Percentiles rank a stretch among this genome's conserved stretches.
Evolutionary conservation across 2,329 filamentous ascomycete genomes (phyloP).

Genomic region (Fusarium sp.): DNA sequence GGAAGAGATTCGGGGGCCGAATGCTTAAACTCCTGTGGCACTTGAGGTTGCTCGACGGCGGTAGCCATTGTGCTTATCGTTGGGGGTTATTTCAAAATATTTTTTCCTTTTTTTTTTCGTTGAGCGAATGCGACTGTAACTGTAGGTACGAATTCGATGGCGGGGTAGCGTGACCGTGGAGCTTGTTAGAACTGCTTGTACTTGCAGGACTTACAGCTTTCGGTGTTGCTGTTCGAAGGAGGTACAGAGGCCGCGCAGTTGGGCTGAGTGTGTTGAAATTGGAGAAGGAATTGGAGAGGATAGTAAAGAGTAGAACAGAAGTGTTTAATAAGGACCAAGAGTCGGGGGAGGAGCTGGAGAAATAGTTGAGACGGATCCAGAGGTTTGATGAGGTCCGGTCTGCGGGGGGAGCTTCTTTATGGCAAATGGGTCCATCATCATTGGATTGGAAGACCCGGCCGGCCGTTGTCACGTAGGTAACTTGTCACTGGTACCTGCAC

Average conservation of each 20-base stretch:
- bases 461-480: constrained; percentile 17
- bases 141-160: constrained; percentile 45
- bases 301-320: constrained; percentile 15
- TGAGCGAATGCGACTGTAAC: constrained; percentile 37
- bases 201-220: constrained; percentile 46
- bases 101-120: constrained; percentile 39
- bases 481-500: constrained; percentile 47
- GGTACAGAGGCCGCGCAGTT: constrained; percentile 31
- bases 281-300: constrained; percentile 1
- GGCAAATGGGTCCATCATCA: constrained; percentile 44
- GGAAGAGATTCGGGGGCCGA: constrained; percentile 33
- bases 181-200: constrained; percentile 47
- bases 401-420: constrained; percentile 49
- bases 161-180: constrained; percentile 49
- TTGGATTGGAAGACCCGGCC: constrained; percentile 33
- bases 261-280: constrained; percentile 9
- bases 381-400: constrained; percentile 44
- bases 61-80: constrained; percentile 45
- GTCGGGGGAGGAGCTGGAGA: constrained; percentile 26
- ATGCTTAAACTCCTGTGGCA: constrained; percentile 34
- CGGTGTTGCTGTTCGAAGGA: constrained; percentile 42
- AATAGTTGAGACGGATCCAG: constrained; percentile 36
- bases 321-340: constrained; percentile 11
- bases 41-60: constrained; percentile 44
- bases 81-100: constrained; percentile 20